A percentile compares a stretch with the other conserved stretches of the same genome.
Evolutionary conservation across 768 basidiomycete genomes (phyloP).

Genomic region (Tephrocybe rancida): DNA sequence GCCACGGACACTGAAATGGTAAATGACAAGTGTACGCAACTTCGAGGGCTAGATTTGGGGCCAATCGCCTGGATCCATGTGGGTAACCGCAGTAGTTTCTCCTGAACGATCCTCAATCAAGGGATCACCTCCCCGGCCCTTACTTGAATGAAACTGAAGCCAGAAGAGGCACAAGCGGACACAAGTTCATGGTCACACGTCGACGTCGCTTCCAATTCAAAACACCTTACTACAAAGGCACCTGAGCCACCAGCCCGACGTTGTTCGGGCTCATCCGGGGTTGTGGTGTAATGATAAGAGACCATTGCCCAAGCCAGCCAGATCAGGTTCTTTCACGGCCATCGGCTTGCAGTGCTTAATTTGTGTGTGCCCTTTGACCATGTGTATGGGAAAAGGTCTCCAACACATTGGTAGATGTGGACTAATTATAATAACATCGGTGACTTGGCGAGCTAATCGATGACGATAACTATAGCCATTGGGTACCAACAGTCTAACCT

Average conservation of each 20-base stretch:
- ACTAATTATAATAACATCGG: not conserved
- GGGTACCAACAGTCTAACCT: not conserved
- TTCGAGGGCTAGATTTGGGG: too few relatives aligned
- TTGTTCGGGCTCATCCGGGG: slow-evolving; percentile 6
- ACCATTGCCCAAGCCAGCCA: slow-evolving; percentile 3
- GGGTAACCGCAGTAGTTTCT: not conserved
- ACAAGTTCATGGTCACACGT: not conserved
- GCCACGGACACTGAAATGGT: slow-evolving; percentile 8
- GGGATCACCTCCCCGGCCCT: slow-evolving; percentile 3
- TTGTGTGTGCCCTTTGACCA: not conserved
- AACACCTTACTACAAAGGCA: slow-evolving; percentile 1
- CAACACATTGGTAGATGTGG: slow-evolving; percentile 2
- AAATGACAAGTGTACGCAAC: too few relatives aligned
- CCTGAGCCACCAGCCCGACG: not conserved
- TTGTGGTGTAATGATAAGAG: not conserved
- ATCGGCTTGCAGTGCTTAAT: slow-evolving; percentile 14
- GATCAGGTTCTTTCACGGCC: not conserved
- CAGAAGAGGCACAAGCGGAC: not conserved
- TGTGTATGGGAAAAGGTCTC: slow-evolving; percentile 9
- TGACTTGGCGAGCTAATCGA: slow-evolving; percentile 14
- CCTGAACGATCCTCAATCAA: slow-evolving; percentile 3
- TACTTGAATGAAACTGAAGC: not conserved
- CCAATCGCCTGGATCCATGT: not conserved
- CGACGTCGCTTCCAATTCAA: not conserved
- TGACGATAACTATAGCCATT: too few relatives aligned